Evolutionary conservation across 2,329 filamentous ascomycete genomes (phyloP), one percentile per base, ranked within the genome.

Genomic region (Calonectria pseudoreteaudii): DNA sequence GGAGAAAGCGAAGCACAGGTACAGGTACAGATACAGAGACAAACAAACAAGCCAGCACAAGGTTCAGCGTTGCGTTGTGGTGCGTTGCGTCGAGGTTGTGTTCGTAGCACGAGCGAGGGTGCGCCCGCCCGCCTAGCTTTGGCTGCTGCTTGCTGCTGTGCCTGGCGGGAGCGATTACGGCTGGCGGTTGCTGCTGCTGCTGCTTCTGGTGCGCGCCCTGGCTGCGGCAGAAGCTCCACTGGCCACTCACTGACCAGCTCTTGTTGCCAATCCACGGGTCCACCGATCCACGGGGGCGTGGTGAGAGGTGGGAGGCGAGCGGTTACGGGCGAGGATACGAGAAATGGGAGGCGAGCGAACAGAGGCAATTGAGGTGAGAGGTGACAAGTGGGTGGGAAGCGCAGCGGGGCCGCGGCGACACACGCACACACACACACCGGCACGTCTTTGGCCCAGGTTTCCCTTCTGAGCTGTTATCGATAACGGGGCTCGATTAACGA

Each of bases 321-420:
- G 34, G 49, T 49, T 38, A 47, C 53, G 36, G 64, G 47, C 44
- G 64, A 68, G 52, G 38, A 65, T 65, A 65, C 60, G 60, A 49
- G 60, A 44, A 62, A 52, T 34, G 18, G 62, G 28, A 44, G 66
- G 52, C 36, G 58, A 53, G 50, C 28, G 36, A 56, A 26, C 50
- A 52, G 53, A 52, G 38, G n/a, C 62, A 38, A 23, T 58, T 50
- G 52, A 71, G 69, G 60, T 71, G 64, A 66, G 69, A 71, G 60
- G 70, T 66, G 70, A 60, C 31, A 72, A 44, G 53, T 60, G 64
- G 64, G 69, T 66, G 60, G 69, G 30, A 71, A 71, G 60, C 49
- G 49, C 52, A 62, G 68, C 68, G 68, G 68, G 68, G 58, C 68
- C 68, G 60, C 20, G 60, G 66, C 34, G 28, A n/a, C 41, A 44